Evolutionary conservation across 768 basidiomycete species (phyloP).

Genomic region (Pseudohyphozyma bogoriensis): DNA sequence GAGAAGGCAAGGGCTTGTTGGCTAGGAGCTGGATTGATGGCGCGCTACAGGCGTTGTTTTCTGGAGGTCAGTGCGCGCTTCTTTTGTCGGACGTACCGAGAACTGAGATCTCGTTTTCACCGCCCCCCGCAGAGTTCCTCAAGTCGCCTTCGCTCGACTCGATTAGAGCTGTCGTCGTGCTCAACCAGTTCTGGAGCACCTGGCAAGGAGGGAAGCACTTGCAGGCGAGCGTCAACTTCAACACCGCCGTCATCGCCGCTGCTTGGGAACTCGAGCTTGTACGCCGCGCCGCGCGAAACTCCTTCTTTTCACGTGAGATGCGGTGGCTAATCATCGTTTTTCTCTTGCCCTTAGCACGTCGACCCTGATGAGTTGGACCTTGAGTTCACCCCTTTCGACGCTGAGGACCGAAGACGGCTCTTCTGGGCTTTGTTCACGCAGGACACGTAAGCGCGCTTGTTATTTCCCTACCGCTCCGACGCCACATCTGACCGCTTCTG

Average conservation of each 20-base stretch:
- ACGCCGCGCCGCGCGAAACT: not conserved
- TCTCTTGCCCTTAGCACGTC: not conserved
- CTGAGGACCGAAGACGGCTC: slow-evolving; percentile 8
- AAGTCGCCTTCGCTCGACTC: slow-evolving; percentile 2
- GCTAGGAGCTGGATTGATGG: slow-evolving; percentile 18
- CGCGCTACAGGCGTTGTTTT: slow-evolving; percentile 2
- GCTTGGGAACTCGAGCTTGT: slow-evolving; percentile 10
- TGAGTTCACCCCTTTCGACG: not conserved
- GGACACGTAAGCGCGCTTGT: slow-evolving; percentile 15
- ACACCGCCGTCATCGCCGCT: not conserved
- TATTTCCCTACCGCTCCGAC: not conserved
- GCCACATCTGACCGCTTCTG: not conserved
- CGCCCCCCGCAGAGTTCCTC: slow-evolving; percentile 5
- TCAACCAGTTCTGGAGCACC: slow-evolving; percentile 7
- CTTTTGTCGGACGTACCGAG: not conserved
- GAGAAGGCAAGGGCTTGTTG: slow-evolving; percentile 3
- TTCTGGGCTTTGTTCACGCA: slow-evolving; percentile 14
- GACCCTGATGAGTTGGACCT: slow-evolving; percentile 14
- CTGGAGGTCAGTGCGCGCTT: slow-evolving; percentile 1
- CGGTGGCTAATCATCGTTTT: too few species aligned
- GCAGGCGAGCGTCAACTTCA: not conserved
- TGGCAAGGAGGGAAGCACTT: slow-evolving; percentile 7
- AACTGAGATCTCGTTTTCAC: not conserved
- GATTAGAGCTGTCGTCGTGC: slow-evolving; percentile 5
- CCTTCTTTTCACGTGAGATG: not conserved